Percentiles rank a stretch among this genome's conserved stretches.
Evolutionary conservation across 2,329 filamentous ascomycete genomes (phyloP).

Genomic region (Ilyonectria destructans): DNA sequence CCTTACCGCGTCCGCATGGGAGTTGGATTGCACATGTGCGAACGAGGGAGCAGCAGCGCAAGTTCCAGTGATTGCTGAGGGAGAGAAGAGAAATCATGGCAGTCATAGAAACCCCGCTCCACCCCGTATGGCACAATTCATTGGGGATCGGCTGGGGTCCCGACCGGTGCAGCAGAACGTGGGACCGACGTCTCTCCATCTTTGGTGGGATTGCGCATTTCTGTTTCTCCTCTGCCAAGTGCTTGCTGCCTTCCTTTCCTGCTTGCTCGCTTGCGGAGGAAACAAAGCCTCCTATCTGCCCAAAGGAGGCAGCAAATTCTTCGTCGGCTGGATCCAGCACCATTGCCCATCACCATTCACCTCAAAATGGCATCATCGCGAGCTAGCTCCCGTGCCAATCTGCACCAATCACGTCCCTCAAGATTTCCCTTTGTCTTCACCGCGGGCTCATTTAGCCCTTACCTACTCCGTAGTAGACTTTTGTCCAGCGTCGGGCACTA

Average conservation of each 20-base stretch:
- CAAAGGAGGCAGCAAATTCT: background rate
- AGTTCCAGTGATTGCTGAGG: background rate
- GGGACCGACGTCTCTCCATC: background rate
- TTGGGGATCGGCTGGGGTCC: background rate
- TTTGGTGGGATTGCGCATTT: background rate
- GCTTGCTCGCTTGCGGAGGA: background rate
- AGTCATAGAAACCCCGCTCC: background rate
- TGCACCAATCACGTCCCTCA: constrained; percentile 1
- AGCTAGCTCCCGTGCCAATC: constrained; percentile 9
- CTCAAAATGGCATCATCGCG: constrained; percentile 32
- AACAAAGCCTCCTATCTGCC: background rate
- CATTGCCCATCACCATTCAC: constrained; percentile 18
- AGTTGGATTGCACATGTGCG: background rate
- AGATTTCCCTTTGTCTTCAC: background rate
- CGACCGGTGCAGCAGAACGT: background rate
- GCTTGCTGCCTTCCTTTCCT: background rate
- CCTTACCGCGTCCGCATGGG: background rate
- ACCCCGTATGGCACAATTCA: constrained; percentile 7
- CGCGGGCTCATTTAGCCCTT: background rate
- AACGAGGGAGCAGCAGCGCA: too few species aligned
- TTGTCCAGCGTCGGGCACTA: background rate
- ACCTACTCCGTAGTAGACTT: background rate
- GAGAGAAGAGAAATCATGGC: background rate
- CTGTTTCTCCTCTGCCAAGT: background rate
- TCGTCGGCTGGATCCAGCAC: background rate